Conservation (phyloP, 352 stramenopile species). For the Phytophthora cryptogea region DNA sequence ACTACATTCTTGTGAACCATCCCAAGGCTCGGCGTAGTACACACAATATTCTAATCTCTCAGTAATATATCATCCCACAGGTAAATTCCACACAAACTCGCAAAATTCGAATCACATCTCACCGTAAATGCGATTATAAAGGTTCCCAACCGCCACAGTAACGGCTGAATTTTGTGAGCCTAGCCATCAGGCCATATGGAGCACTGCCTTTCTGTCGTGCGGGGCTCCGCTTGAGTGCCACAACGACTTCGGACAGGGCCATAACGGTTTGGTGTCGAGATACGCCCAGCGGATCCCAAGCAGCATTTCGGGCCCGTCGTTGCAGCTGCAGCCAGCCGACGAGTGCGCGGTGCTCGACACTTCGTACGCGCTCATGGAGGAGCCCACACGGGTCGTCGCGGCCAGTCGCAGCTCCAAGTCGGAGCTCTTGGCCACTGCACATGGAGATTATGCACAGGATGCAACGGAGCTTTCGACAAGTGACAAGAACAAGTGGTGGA, state of each 20-base stretch:
- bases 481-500: conserved; percentile 18
- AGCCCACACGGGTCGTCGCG: conserved; percentile 11
- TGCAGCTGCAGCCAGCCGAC: conserved; percentile 15
- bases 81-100: not conserved
- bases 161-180: conserved; percentile 14
- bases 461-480: not conserved
- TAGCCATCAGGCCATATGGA: conserved; percentile 7
- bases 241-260: conserved; percentile 2
- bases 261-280: not conserved
- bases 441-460: conserved; percentile 22
- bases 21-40: not conserved
- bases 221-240: not conserved
- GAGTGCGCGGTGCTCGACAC: conserved; percentile 23
- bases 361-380: conserved; percentile 42
- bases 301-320: conserved; percentile 31
- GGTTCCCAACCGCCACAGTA: not conserved
- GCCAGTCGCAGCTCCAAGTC: conserved; percentile 33
- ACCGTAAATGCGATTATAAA: not conserved
- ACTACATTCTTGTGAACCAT: conserved; percentile 6
- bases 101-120: not conserved
- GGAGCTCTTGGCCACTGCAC: conserved; percentile 16
- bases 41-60: not conserved
- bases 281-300: conserved; percentile 11
- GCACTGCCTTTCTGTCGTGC: conserved; percentile 1
- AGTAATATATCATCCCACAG: not conserved